Percentiles rank a stretch among this genome's conserved stretches.
These are phyloP conservation scores for Physcomitrellopsis africana DNA, from an alignment of 225 moss, liverwort and hornwort genomes.

Conservation along the genomic window DNA sequence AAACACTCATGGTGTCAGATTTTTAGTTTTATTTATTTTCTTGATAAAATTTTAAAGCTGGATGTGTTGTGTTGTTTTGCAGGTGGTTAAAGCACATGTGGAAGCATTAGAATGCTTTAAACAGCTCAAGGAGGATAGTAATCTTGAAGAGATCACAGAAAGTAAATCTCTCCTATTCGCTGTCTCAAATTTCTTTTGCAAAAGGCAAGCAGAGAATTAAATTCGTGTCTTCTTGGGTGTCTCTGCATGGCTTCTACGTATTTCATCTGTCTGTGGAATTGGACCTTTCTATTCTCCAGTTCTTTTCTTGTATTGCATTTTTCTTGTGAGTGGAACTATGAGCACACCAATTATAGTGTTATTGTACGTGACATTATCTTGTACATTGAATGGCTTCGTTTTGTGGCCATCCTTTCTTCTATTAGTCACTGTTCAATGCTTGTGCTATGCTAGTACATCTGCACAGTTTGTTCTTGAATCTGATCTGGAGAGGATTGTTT, in stretches of 20 bases:
- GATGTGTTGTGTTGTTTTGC: not conserved
- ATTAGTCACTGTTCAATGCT: too few relatives aligned
- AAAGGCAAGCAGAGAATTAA: not conserved
- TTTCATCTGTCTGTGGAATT: not conserved
- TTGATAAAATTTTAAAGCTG: not conserved
- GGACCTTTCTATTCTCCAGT: too few relatives aligned
- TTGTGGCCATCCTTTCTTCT: too few relatives aligned
- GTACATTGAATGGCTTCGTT: too few relatives aligned
- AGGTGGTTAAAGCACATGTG: conserved; percentile 58
- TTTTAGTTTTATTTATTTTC: not conserved
- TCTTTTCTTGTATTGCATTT: too few relatives aligned
- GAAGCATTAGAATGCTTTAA: conserved; percentile 49
- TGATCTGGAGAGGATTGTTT: not conserved
- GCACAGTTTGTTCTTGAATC: too few relatives aligned
- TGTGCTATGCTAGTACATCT: too few relatives aligned
- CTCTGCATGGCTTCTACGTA: not conserved
- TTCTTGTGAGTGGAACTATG: too few relatives aligned
- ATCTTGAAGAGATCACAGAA: conserved; percentile 43
- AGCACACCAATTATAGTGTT: too few relatives aligned
- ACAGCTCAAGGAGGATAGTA: conserved; percentile 36
- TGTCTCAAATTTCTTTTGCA: not conserved
- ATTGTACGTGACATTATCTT: too few relatives aligned
- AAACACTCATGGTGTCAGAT: too few relatives aligned
- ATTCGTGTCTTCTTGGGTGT: too few relatives aligned
- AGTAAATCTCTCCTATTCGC: conserved; percentile 29